phyloP scores from a whole-genome alignment of 2,329 filamentous ascomycete genomes.

The Hirsutella minnesotensis region DNA sequence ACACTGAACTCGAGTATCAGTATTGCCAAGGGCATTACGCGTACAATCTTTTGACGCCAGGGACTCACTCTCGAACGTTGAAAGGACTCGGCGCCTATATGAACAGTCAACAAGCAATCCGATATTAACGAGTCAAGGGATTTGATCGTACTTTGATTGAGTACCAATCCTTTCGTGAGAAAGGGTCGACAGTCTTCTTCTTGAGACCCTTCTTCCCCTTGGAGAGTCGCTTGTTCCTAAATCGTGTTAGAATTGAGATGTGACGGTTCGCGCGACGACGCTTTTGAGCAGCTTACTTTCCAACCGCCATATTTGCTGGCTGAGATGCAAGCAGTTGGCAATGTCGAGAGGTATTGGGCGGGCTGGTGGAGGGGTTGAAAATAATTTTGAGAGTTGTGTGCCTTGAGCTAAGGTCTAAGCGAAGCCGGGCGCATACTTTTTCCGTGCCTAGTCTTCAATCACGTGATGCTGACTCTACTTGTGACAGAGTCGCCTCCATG shows the following conservation, averaged over 20 bases:
- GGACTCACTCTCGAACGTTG: constrained; percentile 85
- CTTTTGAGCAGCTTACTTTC: constrained; percentile 48
- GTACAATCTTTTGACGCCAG: constrained; percentile 1
- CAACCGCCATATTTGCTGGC: constrained; percentile 48
- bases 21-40: constrained; percentile 1
- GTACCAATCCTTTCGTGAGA: constrained; percentile 99
- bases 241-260: constrained; percentile 11
- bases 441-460: too few relatives aligned
- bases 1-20: constrained; percentile 50
- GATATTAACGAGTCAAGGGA: too few relatives aligned
- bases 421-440: constrained; percentile 8
- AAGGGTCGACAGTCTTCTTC: constrained; percentile 97
- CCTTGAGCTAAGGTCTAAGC: constrained; percentile 26
- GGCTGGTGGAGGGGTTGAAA: constrained; percentile 28
- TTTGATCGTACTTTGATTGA: constrained; percentile 65
- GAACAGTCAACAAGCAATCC: too few relatives aligned
- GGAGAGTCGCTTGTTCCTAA: constrained; percentile 98
- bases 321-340: constrained; percentile 30
- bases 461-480: too few relatives aligned
- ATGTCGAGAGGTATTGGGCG: constrained; percentile 20
- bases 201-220: constrained; percentile 99
- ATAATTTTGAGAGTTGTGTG: constrained; percentile 30
- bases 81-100: constrained; percentile 82
- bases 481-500: too few relatives aligned
- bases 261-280: too few relatives aligned